Evolutionary conservation across 2,329 filamentous ascomycete genomes (phyloP), one percentile per base, ranked within the genome.

Genomic region (Cladosporium sp.): DNA sequence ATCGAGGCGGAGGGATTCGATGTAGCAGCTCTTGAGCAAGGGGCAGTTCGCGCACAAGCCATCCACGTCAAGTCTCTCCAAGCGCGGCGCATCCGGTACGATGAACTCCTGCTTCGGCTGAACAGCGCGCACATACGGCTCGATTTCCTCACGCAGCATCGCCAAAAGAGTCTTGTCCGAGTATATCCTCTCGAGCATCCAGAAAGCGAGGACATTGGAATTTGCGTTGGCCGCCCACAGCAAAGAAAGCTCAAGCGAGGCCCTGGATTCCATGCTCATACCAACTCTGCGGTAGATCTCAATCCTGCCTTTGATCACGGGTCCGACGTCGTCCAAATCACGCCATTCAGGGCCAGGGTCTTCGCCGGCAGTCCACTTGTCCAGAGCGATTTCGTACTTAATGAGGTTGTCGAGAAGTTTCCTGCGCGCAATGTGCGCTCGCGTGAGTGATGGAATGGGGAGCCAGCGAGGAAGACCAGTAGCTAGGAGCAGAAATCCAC

Each of bases 211-310:
- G 3, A 72, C 69, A 44, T 74, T 74, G 4, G 74, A 70, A 55
- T 82, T 80, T 13, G 74, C 74, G 56, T 79, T 76, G 60, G 77
- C 67, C 8, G 76, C 76, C 78, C 79, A 82, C 19, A 80, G 62
- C 7, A 81, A 59, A n/a, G 70, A 70, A n/a, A 77, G 59, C 50
- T 80, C 75, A 9, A 58, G 43, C 1, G 68, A 58, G 9, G 64
- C 63, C 34, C 67, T 54, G n/a, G 62, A 63, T 3, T 61, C 56
- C 11, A 65, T 62, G 32, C 57, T 63, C 40, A 66, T 55, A 19
- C 58, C 53, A 44, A 64, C 43, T 41, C 64, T 60, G n/a, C 58
- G 56, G 50, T 69, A 67, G 19, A 65, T 47, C n/a, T 52, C 55
- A 47, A 63, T 41, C 36, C 65, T 56, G 27, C 62, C 64, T 32